Base-by-base conservation (phyloP, 192 early-diverging fungal genomes). In the Coemansia sp. region DNA sequence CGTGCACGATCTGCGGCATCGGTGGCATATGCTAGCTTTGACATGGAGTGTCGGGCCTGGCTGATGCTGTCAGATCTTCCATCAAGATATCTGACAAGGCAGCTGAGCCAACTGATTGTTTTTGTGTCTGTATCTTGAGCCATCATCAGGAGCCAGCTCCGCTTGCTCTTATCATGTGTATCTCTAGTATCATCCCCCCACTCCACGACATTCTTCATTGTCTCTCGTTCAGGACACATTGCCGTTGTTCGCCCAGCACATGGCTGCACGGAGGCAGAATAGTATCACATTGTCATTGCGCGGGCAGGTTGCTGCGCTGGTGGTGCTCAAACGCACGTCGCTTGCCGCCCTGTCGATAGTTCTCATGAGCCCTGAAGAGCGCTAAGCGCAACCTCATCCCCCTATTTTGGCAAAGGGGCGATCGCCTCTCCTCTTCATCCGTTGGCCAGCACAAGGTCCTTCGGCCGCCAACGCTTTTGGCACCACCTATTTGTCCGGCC, bases 161-260 rank as follows among this genome's bases (percentile, higher is more conserved):
- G 2, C 51, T 31, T 7, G 10, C 51, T 29, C 51, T 4, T 58
- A 10, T 34, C 31, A 58, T 58, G 31, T 15, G 29, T 17, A 55
- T 55, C 51, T 29, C 51, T 55, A 12, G 51, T 15, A 55, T 55
- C 46, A 48, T n/a, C 46, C 46, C 46, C 19, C 51, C 42, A 45
- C 42, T n/a, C 51, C 51, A 48, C 27, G 27, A 19, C 51, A 1
- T 55, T 24, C 12, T 12, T 1, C 27, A 55, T 55, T 55, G 51
- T 55, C 24, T 31, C 27, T 55, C 24, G 15, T 17, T 55, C 51
- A 55, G 51, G 51, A 29, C 51, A 55, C 27, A 55, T 55, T 55
- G 51, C 51, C 51, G 24, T 55, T 55, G 51, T 55, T 55, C 51
- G 51, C n/a, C 13, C 27, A 55, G 51, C 51, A 31, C 51, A 55